Evolutionary conservation across 106 monocot species (phyloP).

Genomic region (Platanthera zijinensis): DNA sequence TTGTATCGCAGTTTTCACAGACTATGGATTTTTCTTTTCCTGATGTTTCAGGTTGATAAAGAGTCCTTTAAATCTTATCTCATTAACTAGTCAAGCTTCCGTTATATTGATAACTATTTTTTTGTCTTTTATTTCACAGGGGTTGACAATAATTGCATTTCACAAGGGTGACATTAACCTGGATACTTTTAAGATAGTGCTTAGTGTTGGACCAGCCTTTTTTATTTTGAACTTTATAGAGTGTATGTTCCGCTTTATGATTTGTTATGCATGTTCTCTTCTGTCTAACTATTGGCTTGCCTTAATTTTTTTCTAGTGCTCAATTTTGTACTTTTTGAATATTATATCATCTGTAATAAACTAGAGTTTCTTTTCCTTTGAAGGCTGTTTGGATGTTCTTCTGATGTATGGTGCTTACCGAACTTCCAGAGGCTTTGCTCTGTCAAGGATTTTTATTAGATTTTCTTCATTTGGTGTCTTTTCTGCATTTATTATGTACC

Average conservation of each 20-base stretch:
- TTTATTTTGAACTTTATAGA: constrained; percentile 77
- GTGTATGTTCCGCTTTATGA: constrained; percentile 36
- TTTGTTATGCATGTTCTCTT: neutral
- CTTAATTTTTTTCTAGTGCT: neutral
- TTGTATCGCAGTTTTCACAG: constrained; percentile 94
- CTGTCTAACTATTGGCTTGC: neutral
- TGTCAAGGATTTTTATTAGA: constrained; percentile 76
- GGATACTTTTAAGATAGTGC: constrained; percentile 69
- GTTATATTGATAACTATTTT: neutral
- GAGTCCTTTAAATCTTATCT: neutral
- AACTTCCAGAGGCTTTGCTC: constrained; percentile 76
- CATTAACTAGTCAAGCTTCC: neutral
- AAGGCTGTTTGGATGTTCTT: constrained; percentile 77
- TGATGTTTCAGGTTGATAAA: constrained; percentile 84
- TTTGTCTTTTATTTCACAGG: constrained; percentile 32
- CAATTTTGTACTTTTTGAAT: constrained; percentile 1
- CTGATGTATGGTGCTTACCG: constrained; percentile 95
- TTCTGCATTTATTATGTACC: constrained; percentile 52
- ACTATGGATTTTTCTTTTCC: constrained; percentile 86
- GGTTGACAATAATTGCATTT: constrained; percentile 73
- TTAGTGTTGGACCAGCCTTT: constrained; percentile 84
- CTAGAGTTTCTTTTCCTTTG: neutral
- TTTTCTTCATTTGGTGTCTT: constrained; percentile 66
- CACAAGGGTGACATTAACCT: constrained; percentile 61
- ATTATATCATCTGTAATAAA: neutral